A percentile compares a stretch with the other conserved stretches of the same genome.
These are phyloP conservation scores for Podospora tetraspora DNA, from an alignment of 495 filamentous ascomycete species.

Conservation along the genomic window DNA sequence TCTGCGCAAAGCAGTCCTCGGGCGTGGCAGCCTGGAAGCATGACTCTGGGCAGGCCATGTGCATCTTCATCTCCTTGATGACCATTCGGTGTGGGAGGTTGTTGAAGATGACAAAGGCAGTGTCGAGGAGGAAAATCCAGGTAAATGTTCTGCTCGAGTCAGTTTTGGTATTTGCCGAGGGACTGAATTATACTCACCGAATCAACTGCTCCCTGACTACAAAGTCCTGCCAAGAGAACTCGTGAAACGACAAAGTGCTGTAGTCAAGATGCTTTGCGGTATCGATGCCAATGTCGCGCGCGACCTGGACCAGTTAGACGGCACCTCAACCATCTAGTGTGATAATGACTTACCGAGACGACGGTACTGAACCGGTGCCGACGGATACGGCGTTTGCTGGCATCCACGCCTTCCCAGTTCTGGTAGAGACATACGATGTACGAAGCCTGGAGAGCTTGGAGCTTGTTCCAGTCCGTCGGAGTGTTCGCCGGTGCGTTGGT, in stretches of 20 bases:
- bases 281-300: slow-evolving; percentile 26
- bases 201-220: slow-evolving; percentile 27
- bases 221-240: slow-evolving; percentile 27
- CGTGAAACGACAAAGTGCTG: slow-evolving; percentile 17
- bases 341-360: slow-evolving; percentile 20
- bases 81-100: slow-evolving; percentile 33
- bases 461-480: slow-evolving; percentile 13
- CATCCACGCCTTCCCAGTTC: slow-evolving; percentile 28
- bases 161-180: background rate
- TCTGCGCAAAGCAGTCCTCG: slow-evolving; percentile 22
- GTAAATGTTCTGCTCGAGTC: slow-evolving; percentile 15
- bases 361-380: slow-evolving; percentile 29
- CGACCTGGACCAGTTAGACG: slow-evolving; percentile 12
- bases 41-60: slow-evolving; percentile 28
- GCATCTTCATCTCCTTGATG: slow-evolving; percentile 33
- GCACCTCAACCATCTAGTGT: background rate
- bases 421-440: slow-evolving; percentile 28
- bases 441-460: slow-evolving; percentile 28
- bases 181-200: slow-evolving; percentile 15
- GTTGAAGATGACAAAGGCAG: slow-evolving; percentile 33
- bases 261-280: slow-evolving; percentile 27
- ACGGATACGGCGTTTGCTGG: slow-evolving; percentile 26
- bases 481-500: slow-evolving; percentile 2
- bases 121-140: slow-evolving; percentile 30
- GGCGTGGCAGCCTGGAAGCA: slow-evolving; percentile 27